Evolutionary conservation across 495 filamentous ascomycete genomes (phyloP), one percentile per base, ranked within the genome.

Genomic region (Lasiosphaeris hirsuta): DNA sequence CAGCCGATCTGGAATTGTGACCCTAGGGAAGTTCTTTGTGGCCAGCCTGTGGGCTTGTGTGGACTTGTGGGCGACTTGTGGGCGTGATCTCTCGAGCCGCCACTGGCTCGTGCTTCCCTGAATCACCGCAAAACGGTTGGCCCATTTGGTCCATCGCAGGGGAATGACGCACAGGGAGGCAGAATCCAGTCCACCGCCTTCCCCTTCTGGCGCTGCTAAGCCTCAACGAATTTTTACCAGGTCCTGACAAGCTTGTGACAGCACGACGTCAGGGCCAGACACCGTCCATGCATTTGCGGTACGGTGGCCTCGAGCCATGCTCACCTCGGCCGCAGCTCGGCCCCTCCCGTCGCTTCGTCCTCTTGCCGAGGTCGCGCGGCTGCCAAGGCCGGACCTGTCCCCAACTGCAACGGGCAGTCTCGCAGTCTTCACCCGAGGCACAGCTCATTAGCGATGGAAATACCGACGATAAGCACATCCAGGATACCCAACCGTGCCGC

Each of bases 161-260:
- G 33, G 48, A 51, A 64, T 66, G 66, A 66, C 63, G 63, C 61
- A 69, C 46, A 49, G 45, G 6, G 30, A 23, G 63, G 65, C 63
- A 63, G 63, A 62, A 51, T 40, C 7, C 0, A 7, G 41, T 9
- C 10, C 39, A 63, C 63, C 66, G 63, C 63, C 63, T 66, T 53
- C 63, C 65, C 5, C 7, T 60, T 60, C 37, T 23, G 11, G 35
- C 14, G 5, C 40, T 18, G 23, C 23, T 40, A 49, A 35, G 43
- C 43, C 42, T 54, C 42, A 50, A 47, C 51, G 10, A 40, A 52
- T 45, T 53, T 43, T n/a, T 57, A 19, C 35, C 15, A 30, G 41
- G 11, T 33, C 43, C 23, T 10, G 43, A 3, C 45, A 51, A 47
- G 59, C 63, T 58, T 59, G 61, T 64, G 64, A 67, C 53, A 50